A percentile compares a stretch with the other conserved stretches of the same genome.
Conservation (phyloP, 148 eudicot species). For the Vaccinium macrocarpon region DNA sequence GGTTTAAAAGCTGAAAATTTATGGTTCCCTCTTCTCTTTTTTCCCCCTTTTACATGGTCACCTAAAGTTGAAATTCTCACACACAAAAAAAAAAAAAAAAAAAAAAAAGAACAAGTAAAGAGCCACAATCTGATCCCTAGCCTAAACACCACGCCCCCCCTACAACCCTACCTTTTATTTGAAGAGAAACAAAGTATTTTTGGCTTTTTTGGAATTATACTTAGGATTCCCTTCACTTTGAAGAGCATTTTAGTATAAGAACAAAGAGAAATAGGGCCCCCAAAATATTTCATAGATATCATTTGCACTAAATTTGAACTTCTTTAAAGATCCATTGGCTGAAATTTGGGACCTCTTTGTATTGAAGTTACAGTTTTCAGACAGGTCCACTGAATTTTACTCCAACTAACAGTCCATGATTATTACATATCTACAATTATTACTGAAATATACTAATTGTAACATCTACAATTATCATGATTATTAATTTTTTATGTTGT, state of each 20-base stretch:
- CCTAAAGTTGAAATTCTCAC: slow-evolving; percentile 18
- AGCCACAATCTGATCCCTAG: not conserved
- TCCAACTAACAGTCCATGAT: slow-evolving; percentile 1
- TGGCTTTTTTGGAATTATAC: slow-evolving; percentile 36
- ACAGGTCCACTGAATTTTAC: not conserved
- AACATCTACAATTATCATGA: too few species aligned
- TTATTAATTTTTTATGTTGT: not conserved
- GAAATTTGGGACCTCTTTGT: not conserved
- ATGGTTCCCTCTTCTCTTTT: slow-evolving; percentile 14
- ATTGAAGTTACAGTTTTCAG: not conserved
- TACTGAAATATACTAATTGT: too few species aligned
- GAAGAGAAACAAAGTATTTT: slow-evolving; percentile 26
- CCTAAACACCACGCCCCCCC: not conserved
- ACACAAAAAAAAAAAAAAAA: not conserved
- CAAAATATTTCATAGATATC: not conserved
- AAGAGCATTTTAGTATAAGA: slow-evolving; percentile 15
- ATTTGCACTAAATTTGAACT: not conserved
- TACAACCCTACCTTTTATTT: not conserved
- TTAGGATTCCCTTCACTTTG: slow-evolving; percentile 40
- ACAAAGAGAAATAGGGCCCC: slow-evolving; percentile 23
- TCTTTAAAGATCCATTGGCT: not conserved
- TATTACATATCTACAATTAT: not conserved
- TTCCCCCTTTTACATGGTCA: slow-evolving; percentile 11
- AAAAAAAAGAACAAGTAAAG: not conserved
- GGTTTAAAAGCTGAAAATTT: slow-evolving; percentile 26